phyloP scores from a whole-genome alignment of 129 eudicot species.

The Flaveria trinervia region DNA sequence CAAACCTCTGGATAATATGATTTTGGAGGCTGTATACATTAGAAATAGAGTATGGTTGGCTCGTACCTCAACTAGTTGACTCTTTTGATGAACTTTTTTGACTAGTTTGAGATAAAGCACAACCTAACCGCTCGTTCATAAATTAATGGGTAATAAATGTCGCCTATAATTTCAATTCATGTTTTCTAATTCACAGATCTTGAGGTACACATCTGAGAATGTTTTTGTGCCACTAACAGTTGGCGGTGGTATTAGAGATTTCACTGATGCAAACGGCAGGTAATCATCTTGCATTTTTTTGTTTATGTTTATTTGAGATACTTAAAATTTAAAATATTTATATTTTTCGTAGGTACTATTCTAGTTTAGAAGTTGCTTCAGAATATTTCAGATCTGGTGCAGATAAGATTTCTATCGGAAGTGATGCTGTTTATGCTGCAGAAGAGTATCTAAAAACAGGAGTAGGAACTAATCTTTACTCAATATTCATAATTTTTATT shows the following conservation, averaged over 20 bases:
- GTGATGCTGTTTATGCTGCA: slow-evolving; percentile 99
- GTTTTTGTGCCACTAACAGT: slow-evolving; percentile 94
- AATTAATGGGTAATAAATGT: background rate
- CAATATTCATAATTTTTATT: background rate
- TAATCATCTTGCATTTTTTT: slow-evolving; percentile 18
- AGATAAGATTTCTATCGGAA: slow-evolving; percentile 93
- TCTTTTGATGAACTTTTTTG: background rate
- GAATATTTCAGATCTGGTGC: slow-evolving; percentile 99
- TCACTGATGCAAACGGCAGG: slow-evolving; percentile 97
- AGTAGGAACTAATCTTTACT: slow-evolving; percentile 41
- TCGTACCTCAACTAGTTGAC: background rate
- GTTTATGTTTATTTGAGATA: background rate
- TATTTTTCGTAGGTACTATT: slow-evolving; percentile 58
- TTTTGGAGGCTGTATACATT: background rate
- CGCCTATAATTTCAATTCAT: background rate
- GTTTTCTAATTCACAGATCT: slow-evolving; percentile 45
- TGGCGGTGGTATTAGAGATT: slow-evolving; percentile 77
- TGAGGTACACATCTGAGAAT: slow-evolving; percentile 82
- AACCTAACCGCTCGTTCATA: background rate
- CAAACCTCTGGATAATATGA: background rate
- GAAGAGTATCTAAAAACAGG: slow-evolving; percentile 83
- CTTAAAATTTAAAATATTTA: no score
- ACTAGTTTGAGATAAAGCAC: background rate
- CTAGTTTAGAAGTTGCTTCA: slow-evolving; percentile 98
- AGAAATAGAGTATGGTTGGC: background rate